phyloP scores from a whole-genome alignment of 129 eudicot species.

The Artemisia annua region DNA sequence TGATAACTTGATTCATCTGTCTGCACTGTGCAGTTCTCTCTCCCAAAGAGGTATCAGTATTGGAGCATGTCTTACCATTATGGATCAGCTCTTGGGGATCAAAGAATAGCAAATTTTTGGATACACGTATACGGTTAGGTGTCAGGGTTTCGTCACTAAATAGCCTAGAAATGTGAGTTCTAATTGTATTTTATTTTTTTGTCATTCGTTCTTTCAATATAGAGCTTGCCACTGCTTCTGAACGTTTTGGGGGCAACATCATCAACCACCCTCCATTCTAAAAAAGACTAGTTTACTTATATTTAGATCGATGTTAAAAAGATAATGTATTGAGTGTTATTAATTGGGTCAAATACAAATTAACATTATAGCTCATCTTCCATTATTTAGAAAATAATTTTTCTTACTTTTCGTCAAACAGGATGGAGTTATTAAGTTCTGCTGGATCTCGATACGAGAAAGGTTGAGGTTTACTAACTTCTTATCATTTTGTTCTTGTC shows the following conservation, averaged over 20 bases:
- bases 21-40: slow-evolving; percentile 56
- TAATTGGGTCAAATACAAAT: too few species aligned
- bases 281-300: too few species aligned
- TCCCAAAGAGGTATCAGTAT: slow-evolving; percentile 62
- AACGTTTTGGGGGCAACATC: background rate
- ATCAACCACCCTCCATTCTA: too few species aligned
- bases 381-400: background rate
- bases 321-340: too few species aligned
- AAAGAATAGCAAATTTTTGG: slow-evolving; percentile 36
- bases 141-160: slow-evolving; percentile 69
- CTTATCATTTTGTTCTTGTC: background rate
- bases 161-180: slow-evolving; percentile 59
- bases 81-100: slow-evolving; percentile 73
- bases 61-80: slow-evolving; percentile 86
- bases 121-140: slow-evolving; percentile 57
- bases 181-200: slow-evolving; percentile 1
- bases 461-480: slow-evolving; percentile 43
- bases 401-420: slow-evolving; percentile 36
- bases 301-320: too few species aligned
- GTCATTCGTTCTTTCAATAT: background rate
- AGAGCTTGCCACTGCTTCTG: background rate
- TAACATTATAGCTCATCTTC: background rate
- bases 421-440: slow-evolving; percentile 54
- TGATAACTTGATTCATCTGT: slow-evolving; percentile 19
- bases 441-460: slow-evolving; percentile 71